These are phyloP conservation scores for Lentinus polychrous DNA, from an alignment of 1,284 basidiomycete species.

Conservation along the genomic window DNA sequence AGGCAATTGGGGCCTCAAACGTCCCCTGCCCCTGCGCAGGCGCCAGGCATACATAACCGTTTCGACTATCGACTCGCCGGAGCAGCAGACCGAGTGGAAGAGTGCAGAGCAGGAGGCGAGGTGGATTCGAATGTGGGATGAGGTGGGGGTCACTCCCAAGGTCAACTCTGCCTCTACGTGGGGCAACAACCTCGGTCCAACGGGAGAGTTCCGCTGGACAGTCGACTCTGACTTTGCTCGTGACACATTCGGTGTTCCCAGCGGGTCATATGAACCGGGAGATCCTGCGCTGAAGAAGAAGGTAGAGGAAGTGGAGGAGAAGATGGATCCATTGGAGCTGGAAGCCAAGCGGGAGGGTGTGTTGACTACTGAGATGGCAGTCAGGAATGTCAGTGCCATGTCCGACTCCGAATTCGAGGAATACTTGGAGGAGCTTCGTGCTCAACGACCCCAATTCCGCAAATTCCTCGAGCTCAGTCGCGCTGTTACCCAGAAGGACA, in stretches of 20 bases:
- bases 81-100: slow-evolving; percentile 72
- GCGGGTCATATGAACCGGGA: background rate
- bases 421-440: slow-evolving; percentile 51
- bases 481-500: slow-evolving; percentile 11
- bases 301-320: slow-evolving; percentile 9
- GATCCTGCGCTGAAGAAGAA: background rate
- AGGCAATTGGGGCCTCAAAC: slow-evolving; percentile 76
- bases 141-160: slow-evolving; percentile 44
- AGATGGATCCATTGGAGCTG: slow-evolving; percentile 29
- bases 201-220: slow-evolving; percentile 26
- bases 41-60: slow-evolving; percentile 55
- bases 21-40: slow-evolving; percentile 55
- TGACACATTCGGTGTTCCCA: background rate
- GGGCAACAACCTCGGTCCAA: slow-evolving; percentile 28
- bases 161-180: slow-evolving; percentile 23
- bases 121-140: slow-evolving; percentile 60
- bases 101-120: slow-evolving; percentile 54
- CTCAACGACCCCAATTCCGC: slow-evolving; percentile 49
- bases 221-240: slow-evolving; percentile 46
- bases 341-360: slow-evolving; percentile 19
- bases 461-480: slow-evolving; percentile 27
- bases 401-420: slow-evolving; percentile 42
- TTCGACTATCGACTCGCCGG: slow-evolving; percentile 55
- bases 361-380: slow-evolving; percentile 9
- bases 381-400: slow-evolving; percentile 30